phyloP scores from a whole-genome alignment of 768 basidiomycete species.

The Tricholoma matsutake region DNA sequence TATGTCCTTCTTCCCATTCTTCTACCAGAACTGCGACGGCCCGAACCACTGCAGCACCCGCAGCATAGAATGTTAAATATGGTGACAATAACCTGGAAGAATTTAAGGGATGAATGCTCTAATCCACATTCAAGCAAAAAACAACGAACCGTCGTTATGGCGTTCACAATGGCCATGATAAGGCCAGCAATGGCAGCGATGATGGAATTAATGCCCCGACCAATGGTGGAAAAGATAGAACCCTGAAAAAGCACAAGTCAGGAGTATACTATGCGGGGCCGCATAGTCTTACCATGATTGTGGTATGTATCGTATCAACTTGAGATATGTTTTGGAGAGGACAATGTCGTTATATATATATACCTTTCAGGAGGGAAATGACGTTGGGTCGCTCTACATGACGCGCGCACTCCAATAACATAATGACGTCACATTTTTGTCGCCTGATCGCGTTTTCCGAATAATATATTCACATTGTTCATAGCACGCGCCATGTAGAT shows the following conservation, averaged over 20 bases:
- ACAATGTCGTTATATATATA: too few species aligned
- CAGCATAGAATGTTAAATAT: slow-evolving; percentile 61
- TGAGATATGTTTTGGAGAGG: too few species aligned
- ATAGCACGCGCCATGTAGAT: too few species aligned
- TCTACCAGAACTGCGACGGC: too few species aligned
- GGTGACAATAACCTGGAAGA: slow-evolving; percentile 54
- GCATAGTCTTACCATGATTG: neutral
- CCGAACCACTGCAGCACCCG: slow-evolving; percentile 30
- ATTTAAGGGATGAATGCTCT: neutral
- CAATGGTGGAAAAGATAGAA: slow-evolving; percentile 64
- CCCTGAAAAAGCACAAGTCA: slow-evolving; percentile 37
- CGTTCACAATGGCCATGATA: slow-evolving; percentile 57
- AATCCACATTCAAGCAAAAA: neutral
- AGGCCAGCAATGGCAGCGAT: slow-evolving; percentile 59
- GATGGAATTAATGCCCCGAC: slow-evolving; percentile 53
- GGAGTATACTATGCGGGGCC: neutral
- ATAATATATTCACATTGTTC: too few species aligned
- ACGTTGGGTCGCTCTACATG: too few species aligned
- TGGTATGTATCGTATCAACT: too few species aligned
- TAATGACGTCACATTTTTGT: too few species aligned
- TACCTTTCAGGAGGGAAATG: too few species aligned
- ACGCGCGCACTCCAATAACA: too few species aligned
- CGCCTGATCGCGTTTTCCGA: too few species aligned
- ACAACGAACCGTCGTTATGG: slow-evolving; percentile 53
- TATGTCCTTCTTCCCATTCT: too few species aligned